A percentile compares a stretch with the other conserved stretches of the same genome.
These are phyloP conservation scores for Brettanomyces bruxellensis DNA, from an alignment of 805 yeast species.

Conservation along the genomic window DNA sequence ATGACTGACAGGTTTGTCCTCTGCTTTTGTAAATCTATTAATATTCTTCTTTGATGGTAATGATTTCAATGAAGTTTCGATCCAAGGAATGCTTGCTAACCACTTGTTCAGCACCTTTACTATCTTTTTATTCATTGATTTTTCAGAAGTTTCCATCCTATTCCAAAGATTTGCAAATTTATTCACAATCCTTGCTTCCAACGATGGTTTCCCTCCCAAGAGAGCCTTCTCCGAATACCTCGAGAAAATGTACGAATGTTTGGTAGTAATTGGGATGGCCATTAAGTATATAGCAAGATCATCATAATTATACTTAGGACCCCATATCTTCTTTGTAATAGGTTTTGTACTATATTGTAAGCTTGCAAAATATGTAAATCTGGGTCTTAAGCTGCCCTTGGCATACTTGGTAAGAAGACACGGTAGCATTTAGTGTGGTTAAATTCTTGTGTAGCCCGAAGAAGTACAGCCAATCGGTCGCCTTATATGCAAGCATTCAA, in stretches of 20 bases:
- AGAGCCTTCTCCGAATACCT: slow-evolving; percentile 38
- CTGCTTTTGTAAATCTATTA: slow-evolving; percentile 6
- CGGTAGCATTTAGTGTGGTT: no score
- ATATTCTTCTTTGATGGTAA: slow-evolving; percentile 45
- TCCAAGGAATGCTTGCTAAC: slow-evolving; percentile 64
- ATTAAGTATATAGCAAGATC: slow-evolving; percentile 42
- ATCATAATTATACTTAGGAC: neutral
- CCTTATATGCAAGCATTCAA: no score
- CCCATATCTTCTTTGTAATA: no score
- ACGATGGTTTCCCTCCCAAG: slow-evolving; percentile 21
- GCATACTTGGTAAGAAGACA: no score
- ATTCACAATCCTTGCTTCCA: slow-evolving; percentile 33
- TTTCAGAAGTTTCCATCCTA: slow-evolving; percentile 46
- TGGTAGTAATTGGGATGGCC: slow-evolving; percentile 62
- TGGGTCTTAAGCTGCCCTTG: no score
- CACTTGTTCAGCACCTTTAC: slow-evolving; percentile 44
- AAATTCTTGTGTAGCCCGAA: no score
- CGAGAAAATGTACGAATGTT: slow-evolving; percentile 57
- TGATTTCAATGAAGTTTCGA: slow-evolving; percentile 65
- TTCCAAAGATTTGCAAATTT: slow-evolving; percentile 57
- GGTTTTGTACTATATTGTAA: neutral
- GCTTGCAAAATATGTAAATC: neutral
- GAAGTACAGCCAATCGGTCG: no score
- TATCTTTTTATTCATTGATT: slow-evolving; percentile 47
- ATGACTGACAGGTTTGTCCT: neutral